Percentiles rank a stretch among this genome's conserved stretches.
phyloP scores from a whole-genome alignment of 2,329 filamentous ascomycete species.

The Aspergillus hortae region DNA sequence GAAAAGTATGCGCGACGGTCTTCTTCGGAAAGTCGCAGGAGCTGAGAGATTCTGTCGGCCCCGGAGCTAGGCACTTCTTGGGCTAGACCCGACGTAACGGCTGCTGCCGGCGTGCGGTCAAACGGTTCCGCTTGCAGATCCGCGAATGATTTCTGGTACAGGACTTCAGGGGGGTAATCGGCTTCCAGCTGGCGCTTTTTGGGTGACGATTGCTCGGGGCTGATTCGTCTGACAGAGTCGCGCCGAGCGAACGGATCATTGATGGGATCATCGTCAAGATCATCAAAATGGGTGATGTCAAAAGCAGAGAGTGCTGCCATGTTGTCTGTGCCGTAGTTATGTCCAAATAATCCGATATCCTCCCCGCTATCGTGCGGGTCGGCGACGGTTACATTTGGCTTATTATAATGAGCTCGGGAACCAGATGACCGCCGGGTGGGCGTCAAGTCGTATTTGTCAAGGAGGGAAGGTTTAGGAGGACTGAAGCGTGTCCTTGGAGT shows the following conservation, averaged over 20 bases:
- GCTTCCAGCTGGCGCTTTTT: conserved; percentile 35
- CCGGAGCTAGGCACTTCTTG: conserved; percentile 18
- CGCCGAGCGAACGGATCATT: conserved; percentile 31
- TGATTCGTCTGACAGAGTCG: conserved; percentile 24
- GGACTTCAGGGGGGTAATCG: conserved; percentile 47
- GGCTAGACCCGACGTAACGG: conserved; percentile 21
- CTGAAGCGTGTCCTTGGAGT: conserved; percentile 39
- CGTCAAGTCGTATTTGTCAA: conserved; percentile 36
- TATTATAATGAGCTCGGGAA: conserved; percentile 24
- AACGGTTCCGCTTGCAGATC: conserved; percentile 51
- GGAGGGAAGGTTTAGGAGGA: conserved; percentile 37
- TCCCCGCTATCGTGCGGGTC: conserved; percentile 16
- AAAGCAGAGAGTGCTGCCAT: conserved; percentile 26
- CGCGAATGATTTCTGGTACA: conserved; percentile 46
- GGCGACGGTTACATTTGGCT: conserved; percentile 17
- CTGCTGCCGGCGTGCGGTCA: conserved; percentile 38
- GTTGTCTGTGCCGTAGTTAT: conserved; percentile 21
- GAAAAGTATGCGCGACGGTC: conserved; percentile 51
- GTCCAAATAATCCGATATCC: conserved; percentile 22
- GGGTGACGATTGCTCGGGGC: conserved; percentile 20
- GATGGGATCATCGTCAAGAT: conserved; percentile 27
- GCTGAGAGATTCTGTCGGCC: conserved; percentile 33
- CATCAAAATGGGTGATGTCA: conserved; percentile 31
- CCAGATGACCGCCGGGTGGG: conserved; percentile 31
- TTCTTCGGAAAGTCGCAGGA: conserved; percentile 32